These are phyloP conservation scores for Paecilomyces sp. DNA, from an alignment of 2,329 filamentous ascomycete species.

Conservation along the genomic window DNA sequence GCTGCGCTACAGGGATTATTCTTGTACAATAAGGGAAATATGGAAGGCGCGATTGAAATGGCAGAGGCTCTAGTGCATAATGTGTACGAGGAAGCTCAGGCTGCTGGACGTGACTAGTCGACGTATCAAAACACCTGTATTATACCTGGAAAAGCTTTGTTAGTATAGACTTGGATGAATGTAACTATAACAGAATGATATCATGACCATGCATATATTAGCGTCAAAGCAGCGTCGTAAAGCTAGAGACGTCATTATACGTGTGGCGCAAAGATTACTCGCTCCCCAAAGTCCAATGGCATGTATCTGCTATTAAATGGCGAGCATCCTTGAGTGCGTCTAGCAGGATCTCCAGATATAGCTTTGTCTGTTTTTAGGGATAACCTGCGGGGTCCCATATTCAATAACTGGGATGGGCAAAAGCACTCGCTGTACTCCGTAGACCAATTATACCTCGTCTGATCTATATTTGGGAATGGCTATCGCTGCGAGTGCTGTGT, in stretches of 20 bases:
- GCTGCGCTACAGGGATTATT: constrained; percentile 92
- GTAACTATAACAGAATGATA: not conserved
- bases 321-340: not conserved
- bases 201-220: not conserved
- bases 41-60: constrained; percentile 78
- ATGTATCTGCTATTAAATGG: not conserved
- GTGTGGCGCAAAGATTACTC: not conserved
- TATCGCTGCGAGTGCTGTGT: not conserved
- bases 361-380: not conserved
- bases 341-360: not conserved
- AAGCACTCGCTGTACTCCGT: too few species aligned
- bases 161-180: not conserved
- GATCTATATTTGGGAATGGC: not conserved
- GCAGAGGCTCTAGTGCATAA: constrained; percentile 45
- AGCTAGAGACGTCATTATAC: not conserved
- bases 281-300: not conserved
- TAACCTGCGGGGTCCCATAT: not conserved
- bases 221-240: not conserved
- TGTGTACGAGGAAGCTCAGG: constrained; percentile 20
- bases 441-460: not conserved
- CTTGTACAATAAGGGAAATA: constrained; percentile 87
- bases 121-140: constrained; percentile 3
- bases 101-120: constrained; percentile 3
- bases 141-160: not conserved
- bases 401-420: not conserved